Conservation (phyloP, 768 basidiomycete genomes). For the Rossbeevera mucosa region DNA sequence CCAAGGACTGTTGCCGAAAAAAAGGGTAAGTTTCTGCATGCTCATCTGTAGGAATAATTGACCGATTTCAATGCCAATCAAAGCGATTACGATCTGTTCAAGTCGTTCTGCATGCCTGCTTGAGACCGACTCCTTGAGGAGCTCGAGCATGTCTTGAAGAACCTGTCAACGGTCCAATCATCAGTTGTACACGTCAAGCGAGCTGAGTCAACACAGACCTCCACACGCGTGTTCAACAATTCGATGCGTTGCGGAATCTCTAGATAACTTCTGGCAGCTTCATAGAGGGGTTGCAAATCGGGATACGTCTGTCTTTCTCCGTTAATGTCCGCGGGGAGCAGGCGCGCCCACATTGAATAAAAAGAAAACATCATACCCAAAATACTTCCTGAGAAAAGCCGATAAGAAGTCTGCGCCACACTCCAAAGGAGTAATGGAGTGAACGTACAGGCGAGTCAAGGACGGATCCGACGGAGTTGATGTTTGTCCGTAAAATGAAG, state of each 20-base stretch:
- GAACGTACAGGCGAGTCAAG: constrained; percentile 83
- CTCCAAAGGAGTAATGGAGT: neutral
- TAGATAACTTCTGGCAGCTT: constrained; percentile 88
- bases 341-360: neutral
- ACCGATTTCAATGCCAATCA: constrained; percentile 90
- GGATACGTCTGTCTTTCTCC: constrained; percentile 69
- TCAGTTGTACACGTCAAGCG: constrained; percentile 2
- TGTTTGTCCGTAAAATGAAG: constrained; percentile 89
- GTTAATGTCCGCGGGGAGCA: constrained; percentile 18
- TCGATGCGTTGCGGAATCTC: constrained; percentile 94
- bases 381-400: constrained; percentile 69
- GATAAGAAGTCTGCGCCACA: neutral
- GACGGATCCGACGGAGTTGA: constrained; percentile 95
- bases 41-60: constrained; percentile 15
- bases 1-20: constrained; percentile 58
- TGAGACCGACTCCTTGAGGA: constrained; percentile 91
- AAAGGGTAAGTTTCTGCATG: neutral
- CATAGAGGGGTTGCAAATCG: constrained; percentile 91
- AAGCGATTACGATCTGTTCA: constrained; percentile 87
- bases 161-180: constrained; percentile 45
- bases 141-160: constrained; percentile 92
- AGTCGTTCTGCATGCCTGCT: constrained; percentile 86
- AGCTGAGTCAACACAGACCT: constrained; percentile 47
- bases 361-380: constrained; percentile 58
- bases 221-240: constrained; percentile 88